A percentile compares a stretch with the other conserved stretches of the same genome.
These are phyloP conservation scores for Suillus discolor DNA, from an alignment of 768 basidiomycete genomes.

Conservation along the genomic window DNA sequence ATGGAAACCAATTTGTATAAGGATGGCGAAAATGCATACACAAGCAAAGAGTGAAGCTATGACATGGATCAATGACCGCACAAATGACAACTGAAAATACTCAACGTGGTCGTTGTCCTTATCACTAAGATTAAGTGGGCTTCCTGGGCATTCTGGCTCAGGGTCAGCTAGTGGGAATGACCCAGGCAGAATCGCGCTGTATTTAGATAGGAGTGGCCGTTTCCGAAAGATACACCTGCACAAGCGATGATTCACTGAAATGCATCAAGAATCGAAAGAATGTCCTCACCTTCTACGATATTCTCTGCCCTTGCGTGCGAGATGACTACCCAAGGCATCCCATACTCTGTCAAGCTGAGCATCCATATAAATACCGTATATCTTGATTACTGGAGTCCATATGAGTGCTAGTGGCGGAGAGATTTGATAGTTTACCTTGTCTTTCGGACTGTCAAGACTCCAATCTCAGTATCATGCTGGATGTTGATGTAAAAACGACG, in stretches of 20 bases:
- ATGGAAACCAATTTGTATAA: constrained; percentile 14
- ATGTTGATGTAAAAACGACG: constrained; percentile 13
- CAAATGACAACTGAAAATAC: neutral
- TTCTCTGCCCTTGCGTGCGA: constrained; percentile 47
- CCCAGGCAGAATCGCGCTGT: constrained; percentile 51
- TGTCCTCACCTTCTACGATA: constrained; percentile 52
- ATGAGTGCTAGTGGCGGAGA: neutral
- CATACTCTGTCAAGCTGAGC: constrained; percentile 50
- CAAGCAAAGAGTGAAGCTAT: constrained; percentile 61
- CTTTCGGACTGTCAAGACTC: too few relatives aligned
- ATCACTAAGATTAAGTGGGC: constrained; percentile 39
- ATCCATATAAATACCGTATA: constrained; percentile 55
- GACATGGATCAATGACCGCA: neutral
- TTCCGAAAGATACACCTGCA: constrained; percentile 51
- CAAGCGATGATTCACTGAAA: neutral
- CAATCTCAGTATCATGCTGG: too few relatives aligned
- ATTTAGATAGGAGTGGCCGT: constrained; percentile 33
- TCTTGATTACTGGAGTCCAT: constrained; percentile 39
- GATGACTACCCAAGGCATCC: constrained; percentile 46
- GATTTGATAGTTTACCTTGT: too few relatives aligned
- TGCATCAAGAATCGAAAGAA: neutral
- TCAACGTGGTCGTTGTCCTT: constrained; percentile 38
- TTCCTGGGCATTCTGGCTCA: constrained; percentile 18
- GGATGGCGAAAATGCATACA: constrained; percentile 39
- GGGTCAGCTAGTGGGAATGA: constrained; percentile 46